Percentiles rank a stretch among this genome's conserved stretches.
phyloP scores from a whole-genome alignment of 371 early-diverging fungal species.

The Mortierella polycephala region DNA sequence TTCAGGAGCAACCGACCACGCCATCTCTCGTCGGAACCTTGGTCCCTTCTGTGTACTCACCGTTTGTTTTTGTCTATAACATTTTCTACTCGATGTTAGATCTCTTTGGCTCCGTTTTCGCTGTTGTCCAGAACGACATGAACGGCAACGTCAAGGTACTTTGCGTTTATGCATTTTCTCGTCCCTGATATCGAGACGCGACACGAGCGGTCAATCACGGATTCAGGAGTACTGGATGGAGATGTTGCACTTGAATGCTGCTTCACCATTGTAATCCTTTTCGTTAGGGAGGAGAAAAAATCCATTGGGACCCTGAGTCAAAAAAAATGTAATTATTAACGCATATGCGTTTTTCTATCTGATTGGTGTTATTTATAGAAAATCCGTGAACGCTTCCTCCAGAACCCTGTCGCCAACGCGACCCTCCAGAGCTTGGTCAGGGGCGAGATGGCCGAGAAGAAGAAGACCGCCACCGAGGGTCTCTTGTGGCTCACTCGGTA shows the following conservation, averaged over 20 bases:
- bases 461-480: slow-evolving; percentile 89
- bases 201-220: not conserved
- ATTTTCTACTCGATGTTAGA: slow-evolving; percentile 55
- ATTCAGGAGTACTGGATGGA: not conserved
- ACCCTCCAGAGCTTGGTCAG: slow-evolving; percentile 88
- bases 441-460: slow-evolving; percentile 74
- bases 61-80: slow-evolving; percentile 11
- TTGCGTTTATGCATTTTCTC: not conserved
- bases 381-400: slow-evolving; percentile 76
- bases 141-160: slow-evolving; percentile 86
- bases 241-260: no score
- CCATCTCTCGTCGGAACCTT: not conserved
- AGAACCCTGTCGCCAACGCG: slow-evolving; percentile 69
- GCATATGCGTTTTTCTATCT: no score
- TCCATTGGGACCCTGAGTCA: no score
- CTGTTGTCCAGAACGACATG: slow-evolving; percentile 89
- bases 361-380: slow-evolving; percentile 66
- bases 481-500: slow-evolving; percentile 94
- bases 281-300: no score
- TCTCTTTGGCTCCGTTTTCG: slow-evolving; percentile 79
- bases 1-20: not conserved
- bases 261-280: no score
- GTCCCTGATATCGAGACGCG: not conserved
- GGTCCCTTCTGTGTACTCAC: not conserved
- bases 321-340: not conserved